Conservation (phyloP, 2,329 filamentous ascomycete genomes). For the Periconia digitata region DNA sequence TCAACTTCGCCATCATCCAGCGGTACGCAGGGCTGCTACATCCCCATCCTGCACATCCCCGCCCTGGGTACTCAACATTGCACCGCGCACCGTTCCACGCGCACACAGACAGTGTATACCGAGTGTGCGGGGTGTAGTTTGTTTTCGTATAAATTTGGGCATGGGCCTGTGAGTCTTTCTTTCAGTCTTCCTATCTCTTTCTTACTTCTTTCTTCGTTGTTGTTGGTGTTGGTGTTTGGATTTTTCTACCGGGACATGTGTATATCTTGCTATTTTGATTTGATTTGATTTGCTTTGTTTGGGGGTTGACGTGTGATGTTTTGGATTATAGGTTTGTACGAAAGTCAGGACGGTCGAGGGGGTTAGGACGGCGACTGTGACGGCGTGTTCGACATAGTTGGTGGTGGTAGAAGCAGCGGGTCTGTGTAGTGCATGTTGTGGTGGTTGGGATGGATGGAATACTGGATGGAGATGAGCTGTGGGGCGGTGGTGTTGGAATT, state of each 20-base stretch:
- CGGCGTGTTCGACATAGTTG: slow-evolving; percentile 8
- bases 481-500: too few species aligned
- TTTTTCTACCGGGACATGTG: neutral
- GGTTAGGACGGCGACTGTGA: slow-evolving; percentile 10
- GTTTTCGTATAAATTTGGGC: slow-evolving; percentile 17
- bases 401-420: too few species aligned
- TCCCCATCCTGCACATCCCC: slow-evolving; percentile 18
- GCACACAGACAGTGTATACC: slow-evolving; percentile 26
- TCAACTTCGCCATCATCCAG: neutral
- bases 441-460: too few species aligned
- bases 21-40: too few species aligned
- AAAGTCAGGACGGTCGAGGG: slow-evolving; percentile 20
- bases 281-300: neutral
- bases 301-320: slow-evolving; percentile 3
- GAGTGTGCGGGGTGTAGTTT: slow-evolving; percentile 31
- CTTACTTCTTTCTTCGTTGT: neutral
- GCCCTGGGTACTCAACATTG: slow-evolving; percentile 17
- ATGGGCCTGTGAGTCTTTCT: slow-evolving; percentile 25
- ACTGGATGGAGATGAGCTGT: too few species aligned
- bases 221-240: neutral
- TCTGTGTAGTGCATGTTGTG: too few species aligned
- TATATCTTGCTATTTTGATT: neutral
- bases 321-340: slow-evolving; percentile 19
- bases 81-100: slow-evolving; percentile 24
- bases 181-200: neutral